phyloP scores from a whole-genome alignment of 352 stramenopile species.

The Albugo laibachii region DNA sequence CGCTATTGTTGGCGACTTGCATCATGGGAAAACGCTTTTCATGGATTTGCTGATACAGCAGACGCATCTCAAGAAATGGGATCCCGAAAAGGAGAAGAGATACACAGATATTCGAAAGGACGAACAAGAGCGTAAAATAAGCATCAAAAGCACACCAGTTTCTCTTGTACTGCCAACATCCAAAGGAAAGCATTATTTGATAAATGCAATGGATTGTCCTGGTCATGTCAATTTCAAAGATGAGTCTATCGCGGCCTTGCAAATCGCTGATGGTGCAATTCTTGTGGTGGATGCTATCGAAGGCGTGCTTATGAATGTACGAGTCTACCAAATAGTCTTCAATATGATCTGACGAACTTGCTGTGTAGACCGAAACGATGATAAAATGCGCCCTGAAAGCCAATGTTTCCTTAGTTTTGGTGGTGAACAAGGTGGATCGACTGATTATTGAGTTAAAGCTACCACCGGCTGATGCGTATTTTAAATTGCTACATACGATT shows the following conservation, averaged over 20 bases:
- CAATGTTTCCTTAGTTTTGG: slow-evolving; percentile 79
- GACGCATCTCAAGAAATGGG: slow-evolving; percentile 75
- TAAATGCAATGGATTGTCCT: slow-evolving; percentile 95
- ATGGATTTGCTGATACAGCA: slow-evolving; percentile 82
- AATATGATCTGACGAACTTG: background rate
- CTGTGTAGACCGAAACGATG: slow-evolving; percentile 82
- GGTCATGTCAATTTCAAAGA: slow-evolving; percentile 97
- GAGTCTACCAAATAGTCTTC: slow-evolving; percentile 2
- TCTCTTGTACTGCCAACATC: slow-evolving; percentile 87
- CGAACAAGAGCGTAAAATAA: slow-evolving; percentile 93
- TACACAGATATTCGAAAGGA: slow-evolving; percentile 93
- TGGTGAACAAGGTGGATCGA: slow-evolving; percentile 97
- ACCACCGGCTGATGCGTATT: slow-evolving; percentile 93
- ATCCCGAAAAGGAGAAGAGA: slow-evolving; percentile 52
- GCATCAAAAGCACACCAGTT: slow-evolving; percentile 92
- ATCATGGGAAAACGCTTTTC: slow-evolving; percentile 91
- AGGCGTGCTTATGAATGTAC: slow-evolving; percentile 92
- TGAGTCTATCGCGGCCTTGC: slow-evolving; percentile 85
- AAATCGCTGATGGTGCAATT: slow-evolving; percentile 86
- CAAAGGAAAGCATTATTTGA: slow-evolving; percentile 87
- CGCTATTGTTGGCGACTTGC: slow-evolving; percentile 92
- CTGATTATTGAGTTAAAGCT: slow-evolving; percentile 98
- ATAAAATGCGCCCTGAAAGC: slow-evolving; percentile 84
- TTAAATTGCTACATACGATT: slow-evolving; percentile 94
- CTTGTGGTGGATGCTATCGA: slow-evolving; percentile 96